Conservation (phyloP, 73 alveolate species). For the Paraurostyla sp. region DNA sequence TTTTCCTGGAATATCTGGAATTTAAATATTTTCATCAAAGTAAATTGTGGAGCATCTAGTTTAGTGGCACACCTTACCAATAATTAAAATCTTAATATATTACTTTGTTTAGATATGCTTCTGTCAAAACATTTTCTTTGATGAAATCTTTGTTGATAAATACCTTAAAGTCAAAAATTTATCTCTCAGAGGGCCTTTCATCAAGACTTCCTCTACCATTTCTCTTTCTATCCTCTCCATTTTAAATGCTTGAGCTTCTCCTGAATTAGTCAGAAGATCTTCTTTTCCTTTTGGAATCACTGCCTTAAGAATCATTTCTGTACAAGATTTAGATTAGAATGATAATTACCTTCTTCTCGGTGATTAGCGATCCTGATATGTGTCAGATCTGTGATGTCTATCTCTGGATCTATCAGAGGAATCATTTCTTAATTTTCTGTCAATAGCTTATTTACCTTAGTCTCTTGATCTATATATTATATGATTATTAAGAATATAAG, state of each 20-base stretch:
- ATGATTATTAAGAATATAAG: too few relatives aligned
- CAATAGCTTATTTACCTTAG: too few relatives aligned
- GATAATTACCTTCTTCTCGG: too few relatives aligned
- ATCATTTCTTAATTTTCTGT: too few relatives aligned
- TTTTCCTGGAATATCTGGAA: conserved; percentile 70
- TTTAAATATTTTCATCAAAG: not conserved
- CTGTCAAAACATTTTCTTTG: not conserved
- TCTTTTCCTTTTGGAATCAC: conserved; percentile 12
- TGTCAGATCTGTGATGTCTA: too few relatives aligned
- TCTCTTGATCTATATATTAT: too few relatives aligned
- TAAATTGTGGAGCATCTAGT: conserved; percentile 39
- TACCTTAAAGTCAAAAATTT: conserved; percentile 39
- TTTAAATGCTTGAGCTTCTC: not conserved
- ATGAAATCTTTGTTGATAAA: conserved; percentile 36
- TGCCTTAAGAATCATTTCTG: too few relatives aligned
- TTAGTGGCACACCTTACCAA: conserved; percentile 6
- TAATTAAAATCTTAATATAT: not conserved
- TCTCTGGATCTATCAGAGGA: too few relatives aligned
- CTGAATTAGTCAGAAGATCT: not conserved
- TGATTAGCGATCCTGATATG: too few relatives aligned
- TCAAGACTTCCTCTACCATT: conserved; percentile 1
- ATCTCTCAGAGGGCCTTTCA: conserved; percentile 32
- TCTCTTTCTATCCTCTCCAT: not conserved
- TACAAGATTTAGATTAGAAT: too few relatives aligned
- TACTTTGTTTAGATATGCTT: conserved; percentile 39